A percentile compares a stretch with the other conserved stretches of the same genome.
Conservation (phyloP, 495 filamentous ascomycete species). For the Neurospora africana region DNA sequence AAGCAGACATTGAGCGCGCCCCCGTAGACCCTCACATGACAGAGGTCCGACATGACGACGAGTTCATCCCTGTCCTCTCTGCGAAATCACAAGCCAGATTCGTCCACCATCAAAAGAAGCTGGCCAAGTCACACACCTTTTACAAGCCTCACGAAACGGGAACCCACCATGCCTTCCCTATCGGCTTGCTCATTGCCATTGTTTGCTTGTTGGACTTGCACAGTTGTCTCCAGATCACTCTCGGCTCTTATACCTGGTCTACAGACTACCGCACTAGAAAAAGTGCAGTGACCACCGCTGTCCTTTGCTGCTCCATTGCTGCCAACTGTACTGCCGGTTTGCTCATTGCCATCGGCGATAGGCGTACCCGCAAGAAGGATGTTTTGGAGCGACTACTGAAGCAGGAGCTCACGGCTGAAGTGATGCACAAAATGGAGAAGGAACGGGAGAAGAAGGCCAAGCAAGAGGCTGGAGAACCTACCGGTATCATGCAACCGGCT, state of each 20-base stretch:
- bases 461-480: slow-evolving; percentile 1
- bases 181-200: slow-evolving; percentile 57
- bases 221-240: slow-evolving; percentile 60
- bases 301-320: slow-evolving; percentile 64
- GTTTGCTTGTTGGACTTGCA: slow-evolving; percentile 68
- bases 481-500: not conserved
- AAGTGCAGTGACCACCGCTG: slow-evolving; percentile 62
- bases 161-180: slow-evolving; percentile 69
- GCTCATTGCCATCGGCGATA: slow-evolving; percentile 61
- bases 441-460: slow-evolving; percentile 32
- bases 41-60: slow-evolving; percentile 29
- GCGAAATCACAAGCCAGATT: slow-evolving; percentile 52
- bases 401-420: slow-evolving; percentile 62
- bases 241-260: slow-evolving; percentile 64
- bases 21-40: not conserved
- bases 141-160: slow-evolving; percentile 77
- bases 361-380: slow-evolving; percentile 68
- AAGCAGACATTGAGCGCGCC: slow-evolving; percentile 20
- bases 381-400: slow-evolving; percentile 62
- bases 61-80: slow-evolving; percentile 45
- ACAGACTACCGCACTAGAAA: slow-evolving; percentile 54
- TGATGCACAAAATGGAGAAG: slow-evolving; percentile 61
- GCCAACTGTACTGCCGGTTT: slow-evolving; percentile 64
- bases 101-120: slow-evolving; percentile 62
- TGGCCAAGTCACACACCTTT: slow-evolving; percentile 68